Percentiles rank a stretch among this genome's conserved stretches.
Evolutionary conservation across 164 flowering plant species (phyloP).

Genomic region (Euptelea pleiosperma): DNA sequence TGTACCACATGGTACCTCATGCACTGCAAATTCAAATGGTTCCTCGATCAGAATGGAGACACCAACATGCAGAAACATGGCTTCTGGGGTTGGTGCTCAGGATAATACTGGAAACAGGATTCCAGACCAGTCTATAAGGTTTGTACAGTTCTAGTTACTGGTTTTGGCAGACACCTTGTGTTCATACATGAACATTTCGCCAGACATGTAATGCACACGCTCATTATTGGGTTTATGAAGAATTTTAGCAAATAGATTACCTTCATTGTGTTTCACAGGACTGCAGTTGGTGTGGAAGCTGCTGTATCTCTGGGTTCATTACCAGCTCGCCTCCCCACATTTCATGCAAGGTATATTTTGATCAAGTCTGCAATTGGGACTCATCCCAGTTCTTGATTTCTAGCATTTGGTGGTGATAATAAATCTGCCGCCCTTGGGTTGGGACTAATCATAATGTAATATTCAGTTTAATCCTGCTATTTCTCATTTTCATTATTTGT

Average conservation of each 20-base stretch:
- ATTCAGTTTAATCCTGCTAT: too few relatives aligned
- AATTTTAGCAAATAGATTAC: not conserved
- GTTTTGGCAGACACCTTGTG: not conserved
- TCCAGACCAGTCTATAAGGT: conserved; percentile 45
- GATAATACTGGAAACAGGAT: conserved; percentile 20
- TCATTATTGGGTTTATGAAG: not conserved
- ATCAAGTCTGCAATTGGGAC: conserved; percentile 3
- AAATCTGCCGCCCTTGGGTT: too few relatives aligned
- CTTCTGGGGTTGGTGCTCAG: conserved; percentile 21
- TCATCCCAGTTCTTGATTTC: conserved; percentile 3
- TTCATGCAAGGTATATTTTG: conserved; percentile 70
- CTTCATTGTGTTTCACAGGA: conserved; percentile 28
- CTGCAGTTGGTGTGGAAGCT: conserved; percentile 41
- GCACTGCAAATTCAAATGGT: conserved; percentile 13
- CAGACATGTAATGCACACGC: not conserved
- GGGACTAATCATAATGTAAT: too few relatives aligned
- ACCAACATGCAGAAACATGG: conserved; percentile 2
- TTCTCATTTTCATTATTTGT: not conserved
- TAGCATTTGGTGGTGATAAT: too few relatives aligned
- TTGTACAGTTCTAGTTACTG: conserved; percentile 12
- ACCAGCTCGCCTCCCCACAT: conserved; percentile 75
- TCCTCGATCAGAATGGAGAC: conserved; percentile 15
- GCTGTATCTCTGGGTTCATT: conserved; percentile 41
- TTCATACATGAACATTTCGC: not conserved
- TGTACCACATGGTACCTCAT: conserved; percentile 15